Base-by-base conservation (phyloP, 1,284 basidiomycete species). In the Abortiporus biennis region DNA sequence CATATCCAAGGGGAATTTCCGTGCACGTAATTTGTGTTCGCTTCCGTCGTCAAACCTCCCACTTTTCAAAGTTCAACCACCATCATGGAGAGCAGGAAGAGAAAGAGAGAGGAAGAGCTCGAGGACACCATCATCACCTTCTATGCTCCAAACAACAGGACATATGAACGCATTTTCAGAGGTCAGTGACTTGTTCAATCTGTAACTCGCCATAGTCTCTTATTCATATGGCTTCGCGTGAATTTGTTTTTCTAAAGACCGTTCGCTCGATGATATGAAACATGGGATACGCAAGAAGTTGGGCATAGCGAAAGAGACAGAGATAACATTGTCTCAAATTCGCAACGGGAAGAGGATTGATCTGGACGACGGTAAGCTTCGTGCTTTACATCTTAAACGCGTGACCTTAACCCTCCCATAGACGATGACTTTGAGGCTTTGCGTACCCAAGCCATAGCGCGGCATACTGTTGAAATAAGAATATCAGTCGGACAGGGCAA, bases 381-480 rank as follows among this genome's bases (percentile, higher is more conserved):
- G 19, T 34, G 34, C 21, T 35, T 41, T 36, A 34, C 30, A 17
- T 29, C 15, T 22, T 15, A 37, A 41, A 30, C 16, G 25, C 41
- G 29, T 31, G 17, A 15, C 12, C 11, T 21, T 29, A 22, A 32
- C 39, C 38, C 33, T 16, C 23, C n/a, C n/a, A 38, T 49, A 88
- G 85, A 85, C 36, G 85, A 83, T 36, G 85, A 88, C 57, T 88
- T 86, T 47, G 78, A 80, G 40, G 85, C 84, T 1, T 84, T 88
- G 56, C 60, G 65, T 45, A 63, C 71, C 6, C 58, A 69, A 31
- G 67, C 73, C 17, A 64, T 61, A 9, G n/a, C n/a, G 8, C 27
- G n/a, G 9, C 27, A 29, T n/a, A 9, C 27, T 9, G 9, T 29
- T n/a, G 9, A 29, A 29, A n/a, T 29, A n/a, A 29, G n/a, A n/a